These are phyloP conservation scores for Aspergillus nanangensis DNA, from an alignment of 495 filamentous ascomycete genomes.

Conservation along the genomic window DNA sequence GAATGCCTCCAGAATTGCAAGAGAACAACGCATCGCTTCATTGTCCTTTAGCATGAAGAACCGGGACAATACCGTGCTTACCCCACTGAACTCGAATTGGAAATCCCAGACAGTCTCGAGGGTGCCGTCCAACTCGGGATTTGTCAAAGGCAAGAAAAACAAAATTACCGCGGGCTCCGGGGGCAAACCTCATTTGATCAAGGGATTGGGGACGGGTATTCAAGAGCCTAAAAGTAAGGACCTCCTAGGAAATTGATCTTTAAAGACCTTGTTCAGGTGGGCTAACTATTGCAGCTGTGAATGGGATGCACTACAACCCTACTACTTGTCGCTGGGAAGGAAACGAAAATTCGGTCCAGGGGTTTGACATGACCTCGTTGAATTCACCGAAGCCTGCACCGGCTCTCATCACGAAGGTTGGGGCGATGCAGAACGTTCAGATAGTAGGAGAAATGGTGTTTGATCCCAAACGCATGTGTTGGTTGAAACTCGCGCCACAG, in stretches of 20 bases:
- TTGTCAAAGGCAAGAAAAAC: slow-evolving; percentile 50
- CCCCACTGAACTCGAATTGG: slow-evolving; percentile 69
- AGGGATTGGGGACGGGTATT: slow-evolving; percentile 57
- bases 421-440: slow-evolving; percentile 69
- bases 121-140: slow-evolving; percentile 31
- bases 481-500: slow-evolving; percentile 66
- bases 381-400: slow-evolving; percentile 67
- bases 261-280: no score
- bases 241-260: no score
- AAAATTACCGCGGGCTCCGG: slow-evolving; percentile 48
- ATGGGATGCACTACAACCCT: slow-evolving; percentile 95
- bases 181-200: slow-evolving; percentile 67
- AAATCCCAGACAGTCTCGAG: slow-evolving; percentile 67
- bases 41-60: slow-evolving; percentile 28
- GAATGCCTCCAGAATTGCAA: slow-evolving; percentile 79
- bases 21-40: slow-evolving; percentile 73
- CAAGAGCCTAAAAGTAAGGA: slow-evolving; percentile 61
- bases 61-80: slow-evolving; percentile 52
- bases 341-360: slow-evolving; percentile 77
- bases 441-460: slow-evolving; percentile 96
- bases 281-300: no score
- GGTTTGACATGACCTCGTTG: slow-evolving; percentile 59
- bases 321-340: slow-evolving; percentile 85
- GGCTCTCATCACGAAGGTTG: slow-evolving; percentile 89
- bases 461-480: slow-evolving; percentile 92